phyloP scores from a whole-genome alignment of 192 early-diverging fungal genomes.

The Entomortierella beljakovae region DNA sequence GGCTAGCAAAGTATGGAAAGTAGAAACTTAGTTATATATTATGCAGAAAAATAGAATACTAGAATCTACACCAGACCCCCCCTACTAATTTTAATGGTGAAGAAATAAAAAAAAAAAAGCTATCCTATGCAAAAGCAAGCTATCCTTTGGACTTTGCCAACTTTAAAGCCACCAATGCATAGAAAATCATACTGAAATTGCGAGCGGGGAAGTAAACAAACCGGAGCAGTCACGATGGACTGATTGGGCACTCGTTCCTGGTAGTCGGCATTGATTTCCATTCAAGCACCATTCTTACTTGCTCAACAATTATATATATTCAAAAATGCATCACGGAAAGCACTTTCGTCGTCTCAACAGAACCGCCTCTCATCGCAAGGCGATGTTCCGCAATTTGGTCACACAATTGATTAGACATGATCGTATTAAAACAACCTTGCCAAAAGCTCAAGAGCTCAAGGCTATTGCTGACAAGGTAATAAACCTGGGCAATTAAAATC shows the following conservation, averaged over 20 bases:
- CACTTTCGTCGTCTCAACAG: constrained; percentile 71
- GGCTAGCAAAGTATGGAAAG: constrained; percentile 53
- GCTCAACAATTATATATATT: constrained; percentile 3
- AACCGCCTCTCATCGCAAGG: constrained; percentile 74
- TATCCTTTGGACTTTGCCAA: too few species aligned
- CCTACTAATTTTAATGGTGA: too few species aligned
- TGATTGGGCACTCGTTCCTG: not conserved
- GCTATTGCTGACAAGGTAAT: constrained; percentile 82
- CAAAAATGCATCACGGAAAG: constrained; percentile 72
- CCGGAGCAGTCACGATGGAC: constrained; percentile 5
- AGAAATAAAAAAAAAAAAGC: too few species aligned
- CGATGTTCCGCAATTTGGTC: constrained; percentile 86
- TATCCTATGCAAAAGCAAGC: too few species aligned
- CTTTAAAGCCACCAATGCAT: too few species aligned
- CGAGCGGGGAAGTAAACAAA: constrained; percentile 21
- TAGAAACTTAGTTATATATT: too few species aligned
- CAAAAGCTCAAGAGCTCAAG: constrained; percentile 93
- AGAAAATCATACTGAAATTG: too few species aligned
- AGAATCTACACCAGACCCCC: too few species aligned
- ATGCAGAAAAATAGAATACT: too few species aligned
- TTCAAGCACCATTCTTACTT: not conserved
- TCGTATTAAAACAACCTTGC: constrained; percentile 91
- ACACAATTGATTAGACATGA: constrained; percentile 89
- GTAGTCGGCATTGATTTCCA: not conserved
- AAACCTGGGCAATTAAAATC: too few species aligned